Percentiles rank a stretch among this genome's conserved stretches.
These are phyloP conservation scores for Bretziella fagacearum DNA, from an alignment of 2,329 filamentous ascomycete species.

Conservation along the genomic window DNA sequence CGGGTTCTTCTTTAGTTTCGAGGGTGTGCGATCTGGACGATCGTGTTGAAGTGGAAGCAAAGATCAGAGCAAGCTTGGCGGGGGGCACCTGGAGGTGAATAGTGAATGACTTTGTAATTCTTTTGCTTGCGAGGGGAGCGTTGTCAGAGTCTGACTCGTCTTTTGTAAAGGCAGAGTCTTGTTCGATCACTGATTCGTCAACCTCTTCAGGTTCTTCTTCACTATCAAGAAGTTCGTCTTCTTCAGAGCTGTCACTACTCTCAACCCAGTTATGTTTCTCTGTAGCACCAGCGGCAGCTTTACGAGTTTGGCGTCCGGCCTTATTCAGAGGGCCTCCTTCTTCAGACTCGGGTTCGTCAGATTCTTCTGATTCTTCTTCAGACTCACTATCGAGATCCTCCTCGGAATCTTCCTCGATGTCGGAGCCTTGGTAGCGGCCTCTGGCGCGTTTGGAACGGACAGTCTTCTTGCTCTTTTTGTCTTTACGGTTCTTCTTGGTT, in stretches of 20 bases:
- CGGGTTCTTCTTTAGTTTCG: slow-evolving; percentile 36
- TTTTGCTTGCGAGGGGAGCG: neutral
- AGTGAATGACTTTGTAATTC: slow-evolving; percentile 19
- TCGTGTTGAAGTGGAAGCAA: slow-evolving; percentile 24
- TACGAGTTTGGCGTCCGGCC: slow-evolving; percentile 32
- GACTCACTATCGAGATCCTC: slow-evolving; percentile 33
- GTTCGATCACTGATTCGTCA: slow-evolving; percentile 17
- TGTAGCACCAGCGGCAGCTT: slow-evolving; percentile 24
- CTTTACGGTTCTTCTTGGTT: slow-evolving; percentile 22
- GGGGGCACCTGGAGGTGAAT: slow-evolving; percentile 29
- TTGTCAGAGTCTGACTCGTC: neutral
- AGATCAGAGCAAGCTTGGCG: slow-evolving; percentile 18
- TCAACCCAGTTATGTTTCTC: slow-evolving; percentile 11
- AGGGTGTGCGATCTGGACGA: slow-evolving; percentile 37
- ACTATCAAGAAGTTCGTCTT: slow-evolving; percentile 27
- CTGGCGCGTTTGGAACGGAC: slow-evolving; percentile 23
- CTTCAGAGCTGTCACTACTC: slow-evolving; percentile 11
- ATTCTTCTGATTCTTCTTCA: slow-evolving; percentile 31
- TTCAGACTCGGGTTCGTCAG: slow-evolving; percentile 24
- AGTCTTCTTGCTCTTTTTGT: slow-evolving; percentile 22
- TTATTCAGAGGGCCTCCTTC: slow-evolving; percentile 29
- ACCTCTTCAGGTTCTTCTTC: slow-evolving; percentile 29
- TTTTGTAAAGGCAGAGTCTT: slow-evolving; percentile 11
- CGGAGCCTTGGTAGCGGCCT: slow-evolving; percentile 38
- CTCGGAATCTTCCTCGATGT: slow-evolving; percentile 44